Base-by-base conservation (phyloP, 345 rosid genomes). In the Mallotus nudiflorus region DNA sequence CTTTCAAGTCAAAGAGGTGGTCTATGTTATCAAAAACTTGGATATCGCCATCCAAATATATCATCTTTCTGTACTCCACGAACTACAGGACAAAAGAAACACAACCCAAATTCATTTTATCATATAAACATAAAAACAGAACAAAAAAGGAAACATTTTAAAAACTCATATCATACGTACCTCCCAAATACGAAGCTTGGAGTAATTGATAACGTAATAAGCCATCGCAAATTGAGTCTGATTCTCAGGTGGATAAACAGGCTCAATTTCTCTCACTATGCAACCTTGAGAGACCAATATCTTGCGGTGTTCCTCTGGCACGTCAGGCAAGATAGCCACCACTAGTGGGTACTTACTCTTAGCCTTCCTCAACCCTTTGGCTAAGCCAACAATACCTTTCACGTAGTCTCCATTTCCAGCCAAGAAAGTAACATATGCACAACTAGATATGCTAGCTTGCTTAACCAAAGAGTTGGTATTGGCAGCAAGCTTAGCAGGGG, bases 151-250 rank as follows among this genome's bases (percentile, higher is more conserved):
- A n/a, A n/a, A n/a, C n/a, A n/a, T n/a, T n/a, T n/a, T n/a, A n/a
- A n/a, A n/a, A n/a, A n/a, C n/a, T n/a, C n/a, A n/a, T n/a, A n/a
- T n/a, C 37, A 6, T 33, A 33, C 37, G 75, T 83, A 89, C 97
- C 66, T 87, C 89, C 97, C 93, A 89, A 22, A 92, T 89, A 51
- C 93, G 93, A 19, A 92, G 89, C 73, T 92, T 89, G 49, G 96
- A 89, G 86, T 91, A 91, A 81, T 89, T 91, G 77, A 91, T 86
- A 42, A 88, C 93, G 45, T 83, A 91, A 68, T 91, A 85, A 0
- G 96, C 86, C 96, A 88, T 86, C 55, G 93, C 93, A 15, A 86
- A 92, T 73, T 82, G 82, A 72, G 85, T 72, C 61, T 85, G 91
- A 68, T 83, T 86, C 42, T 84, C 87, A 0, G 96, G 92, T 27